These are phyloP conservation scores for Cordyceps pruinosa DNA, from an alignment of 2,329 filamentous ascomycete genomes.

Conservation along the genomic window DNA sequence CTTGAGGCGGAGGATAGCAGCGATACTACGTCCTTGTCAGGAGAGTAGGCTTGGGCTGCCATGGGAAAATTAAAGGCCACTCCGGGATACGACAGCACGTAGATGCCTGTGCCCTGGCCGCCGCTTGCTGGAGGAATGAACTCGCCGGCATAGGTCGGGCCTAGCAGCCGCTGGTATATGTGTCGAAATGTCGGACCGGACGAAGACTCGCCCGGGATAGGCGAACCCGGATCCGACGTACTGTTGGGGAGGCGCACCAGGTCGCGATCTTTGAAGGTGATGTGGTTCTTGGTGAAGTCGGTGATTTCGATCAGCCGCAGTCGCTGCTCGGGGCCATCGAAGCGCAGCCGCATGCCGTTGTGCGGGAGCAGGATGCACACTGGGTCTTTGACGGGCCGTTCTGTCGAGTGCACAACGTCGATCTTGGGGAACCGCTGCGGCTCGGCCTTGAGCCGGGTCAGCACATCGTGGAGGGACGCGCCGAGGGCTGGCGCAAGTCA, in stretches of 20 bases:
- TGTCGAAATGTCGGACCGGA: slow-evolving; percentile 73
- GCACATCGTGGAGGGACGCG: slow-evolving; percentile 81
- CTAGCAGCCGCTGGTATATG: slow-evolving; percentile 88
- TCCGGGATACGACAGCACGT: slow-evolving; percentile 89
- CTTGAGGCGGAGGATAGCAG: slow-evolving; percentile 73
- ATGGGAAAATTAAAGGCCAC: slow-evolving; percentile 89
- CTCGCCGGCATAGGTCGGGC: slow-evolving; percentile 89
- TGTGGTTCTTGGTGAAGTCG: slow-evolving; percentile 78
- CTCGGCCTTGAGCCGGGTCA: slow-evolving; percentile 83
- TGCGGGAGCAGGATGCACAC: slow-evolving; percentile 69
- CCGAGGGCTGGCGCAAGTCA: slow-evolving; percentile 59
- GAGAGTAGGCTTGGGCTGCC: slow-evolving; percentile 65
- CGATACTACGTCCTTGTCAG: slow-evolving; percentile 74
- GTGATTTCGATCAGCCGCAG: slow-evolving; percentile 84
- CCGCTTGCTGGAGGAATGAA: slow-evolving; percentile 60
- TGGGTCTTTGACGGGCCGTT: slow-evolving; percentile 65
- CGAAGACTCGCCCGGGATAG: slow-evolving; percentile 26
- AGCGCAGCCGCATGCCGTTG: slow-evolving; percentile 84
- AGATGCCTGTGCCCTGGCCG: slow-evolving; percentile 58
- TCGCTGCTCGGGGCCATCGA: slow-evolving; percentile 89
- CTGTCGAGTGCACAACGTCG: slow-evolving; percentile 73
- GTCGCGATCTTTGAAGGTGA: slow-evolving; percentile 75
- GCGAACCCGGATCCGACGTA: slow-evolving; percentile 25
- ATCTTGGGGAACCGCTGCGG: slow-evolving; percentile 76
- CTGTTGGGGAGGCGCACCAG: slow-evolving; percentile 58